These are phyloP conservation scores for Niebla homalea DNA, from an alignment of 495 filamentous ascomycete species.

Conservation along the genomic window DNA sequence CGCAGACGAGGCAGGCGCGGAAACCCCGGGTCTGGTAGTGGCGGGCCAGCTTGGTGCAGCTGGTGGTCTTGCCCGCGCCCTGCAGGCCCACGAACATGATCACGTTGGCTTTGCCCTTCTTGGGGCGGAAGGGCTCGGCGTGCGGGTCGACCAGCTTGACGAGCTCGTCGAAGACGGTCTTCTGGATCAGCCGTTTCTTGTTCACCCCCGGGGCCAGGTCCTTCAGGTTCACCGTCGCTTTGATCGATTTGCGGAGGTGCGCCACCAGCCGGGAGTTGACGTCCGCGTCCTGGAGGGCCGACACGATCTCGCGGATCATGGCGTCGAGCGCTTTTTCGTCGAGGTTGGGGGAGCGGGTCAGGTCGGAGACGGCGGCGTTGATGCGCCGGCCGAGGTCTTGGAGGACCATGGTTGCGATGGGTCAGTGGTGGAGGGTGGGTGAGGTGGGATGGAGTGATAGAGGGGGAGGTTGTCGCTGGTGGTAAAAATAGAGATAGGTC, in stretches of 20 bases:
- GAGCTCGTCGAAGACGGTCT: constrained; percentile 93
- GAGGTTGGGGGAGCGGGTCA: constrained; percentile 80
- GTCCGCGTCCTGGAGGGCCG: constrained; percentile 87
- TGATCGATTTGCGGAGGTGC: constrained; percentile 85
- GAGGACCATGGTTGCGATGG: constrained; percentile 63
- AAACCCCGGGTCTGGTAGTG: constrained; percentile 93
- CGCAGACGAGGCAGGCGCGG: constrained; percentile 88
- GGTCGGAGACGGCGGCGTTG: constrained; percentile 86
- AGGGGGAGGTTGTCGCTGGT: not conserved
- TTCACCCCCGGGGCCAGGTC: constrained; percentile 78
- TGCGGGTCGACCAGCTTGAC: constrained; percentile 93
- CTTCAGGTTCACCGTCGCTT: constrained; percentile 79
- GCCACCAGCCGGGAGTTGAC: constrained; percentile 93
- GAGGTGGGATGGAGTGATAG: not conserved
- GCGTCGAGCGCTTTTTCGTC: constrained; percentile 98
- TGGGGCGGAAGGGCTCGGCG: constrained; percentile 89
- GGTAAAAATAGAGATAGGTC: not conserved
- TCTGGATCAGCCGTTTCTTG: constrained; percentile 97
- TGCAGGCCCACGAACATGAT: constrained; percentile 99
- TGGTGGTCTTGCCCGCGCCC: constrained; percentile 94
- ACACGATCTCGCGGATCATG: constrained; percentile 96
- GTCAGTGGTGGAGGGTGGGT: not conserved
- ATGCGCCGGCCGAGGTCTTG: constrained; percentile 98
- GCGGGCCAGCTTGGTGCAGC: constrained; percentile 91
- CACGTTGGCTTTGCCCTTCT: constrained; percentile 89